phyloP scores from a whole-genome alignment of 257 asterid species.

The Rehmannia glutinosa region DNA sequence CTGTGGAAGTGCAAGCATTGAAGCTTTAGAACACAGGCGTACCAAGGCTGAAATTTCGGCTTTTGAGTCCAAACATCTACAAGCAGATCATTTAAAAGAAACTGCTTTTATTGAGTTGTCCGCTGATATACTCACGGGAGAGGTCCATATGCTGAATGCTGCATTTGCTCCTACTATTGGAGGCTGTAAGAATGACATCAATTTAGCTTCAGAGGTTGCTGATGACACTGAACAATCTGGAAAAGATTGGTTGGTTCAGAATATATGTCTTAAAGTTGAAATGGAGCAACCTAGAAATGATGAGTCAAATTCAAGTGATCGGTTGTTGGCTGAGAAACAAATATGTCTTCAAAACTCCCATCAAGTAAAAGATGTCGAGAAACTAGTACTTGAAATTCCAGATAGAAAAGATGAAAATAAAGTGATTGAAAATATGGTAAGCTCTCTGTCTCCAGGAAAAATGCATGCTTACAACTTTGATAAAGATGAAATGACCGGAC shows the following conservation, averaged over 20 bases:
- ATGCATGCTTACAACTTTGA: constrained; percentile 14
- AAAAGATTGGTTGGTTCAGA: constrained; percentile 15
- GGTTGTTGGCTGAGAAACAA: constrained; percentile 28
- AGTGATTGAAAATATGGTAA: too few species aligned
- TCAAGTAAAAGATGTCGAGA: constrained; percentile 26
- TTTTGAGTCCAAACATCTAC: constrained; percentile 22
- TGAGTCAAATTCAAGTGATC: constrained; percentile 24
- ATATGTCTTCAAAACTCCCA: constrained; percentile 16
- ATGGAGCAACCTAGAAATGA: constrained; percentile 13
- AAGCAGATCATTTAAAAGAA: constrained; percentile 21
- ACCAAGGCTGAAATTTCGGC: constrained; percentile 23
- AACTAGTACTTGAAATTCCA: constrained; percentile 14
- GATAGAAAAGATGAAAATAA: constrained; percentile 23
- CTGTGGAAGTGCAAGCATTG: constrained; percentile 12
- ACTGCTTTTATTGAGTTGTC: constrained; percentile 19
- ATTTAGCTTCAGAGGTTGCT: constrained; percentile 23
- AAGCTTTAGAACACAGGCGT: constrained; percentile 20
- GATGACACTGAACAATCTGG: constrained; percentile 17
- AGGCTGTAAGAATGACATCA: constrained; percentile 19
- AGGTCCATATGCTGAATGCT: constrained; percentile 27
- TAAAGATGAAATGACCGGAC: constrained; percentile 9
- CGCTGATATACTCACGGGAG: constrained; percentile 20
- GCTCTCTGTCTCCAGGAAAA: constrained; percentile 10
- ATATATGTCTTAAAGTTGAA: constrained; percentile 21
- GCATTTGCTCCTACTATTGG: constrained; percentile 17